These are phyloP conservation scores for Trichosporon sp. DNA, from an alignment of 1,284 basidiomycete species.

Conservation along the genomic window DNA sequence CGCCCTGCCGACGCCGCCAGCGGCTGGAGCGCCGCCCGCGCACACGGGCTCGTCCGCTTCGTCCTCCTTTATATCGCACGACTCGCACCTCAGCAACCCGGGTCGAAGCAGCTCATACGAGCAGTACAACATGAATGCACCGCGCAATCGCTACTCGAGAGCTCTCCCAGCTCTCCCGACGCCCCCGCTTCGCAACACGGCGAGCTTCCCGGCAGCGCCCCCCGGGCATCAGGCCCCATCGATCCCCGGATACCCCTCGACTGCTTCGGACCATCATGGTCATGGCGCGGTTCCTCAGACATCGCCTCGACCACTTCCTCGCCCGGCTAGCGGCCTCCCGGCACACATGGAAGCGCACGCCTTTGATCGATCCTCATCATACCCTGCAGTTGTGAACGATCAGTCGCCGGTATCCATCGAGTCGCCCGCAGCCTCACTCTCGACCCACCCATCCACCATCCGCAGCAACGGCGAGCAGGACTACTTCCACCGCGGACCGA, in stretches of 20 bases:
- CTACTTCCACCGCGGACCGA: neutral
- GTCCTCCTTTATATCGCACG: neutral
- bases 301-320: conserved; percentile 6
- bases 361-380: neutral
- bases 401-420: conserved; percentile 6
- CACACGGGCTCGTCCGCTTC: neutral
- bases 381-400: neutral
- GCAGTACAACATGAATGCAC: neutral
- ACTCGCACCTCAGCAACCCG: neutral
- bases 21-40: neutral
- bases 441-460: conserved; percentile 1
- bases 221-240: neutral
- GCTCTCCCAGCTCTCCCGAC: neutral
- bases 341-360: neutral
- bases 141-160: neutral
- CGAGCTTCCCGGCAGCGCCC: neutral
- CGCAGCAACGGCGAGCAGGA: conserved; percentile 1
- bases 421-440: neutral
- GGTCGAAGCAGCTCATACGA: neutral
- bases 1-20: neutral
- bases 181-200: neutral
- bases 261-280: neutral
- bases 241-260: neutral
- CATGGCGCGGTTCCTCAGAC: neutral
- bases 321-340: conserved; percentile 12